Base-by-base conservation (phyloP, 495 filamentous ascomycete genomes). In the Penicillium cataractarum region DNA sequence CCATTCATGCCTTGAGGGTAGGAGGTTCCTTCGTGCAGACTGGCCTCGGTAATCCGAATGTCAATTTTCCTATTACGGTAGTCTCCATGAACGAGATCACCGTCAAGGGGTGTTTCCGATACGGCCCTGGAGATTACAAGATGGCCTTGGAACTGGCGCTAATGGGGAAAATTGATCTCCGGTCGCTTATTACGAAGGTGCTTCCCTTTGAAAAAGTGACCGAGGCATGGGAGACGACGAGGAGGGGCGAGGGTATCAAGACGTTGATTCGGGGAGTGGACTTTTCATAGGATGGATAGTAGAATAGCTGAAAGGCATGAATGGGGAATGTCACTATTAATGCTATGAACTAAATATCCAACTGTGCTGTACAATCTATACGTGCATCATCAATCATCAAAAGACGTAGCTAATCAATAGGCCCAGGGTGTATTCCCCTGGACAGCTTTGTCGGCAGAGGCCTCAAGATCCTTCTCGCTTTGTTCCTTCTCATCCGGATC, bases 1-100 rank as follows among this genome's bases (percentile, higher is more conserved):
- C 83, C 0, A 82, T 97, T 57, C 85, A 95, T 77, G 81, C 82
- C 17, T 79, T 94, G 3, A 77, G 87, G 48, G 74, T 81, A 46
- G 92, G 92, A 13, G 93, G 93, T 6, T 87, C 86, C 0, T 95
- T 92, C 71, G 89, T 96, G 1, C 93, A 97, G 78, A 92, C 85
- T 58, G 93, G 92, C 8, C 87, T 96, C 83, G 93, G 92, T 60
- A 87, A 87, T 71, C 67, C 83, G 10, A 86, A 92, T 64, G 91
- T 96, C 74, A 84, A 75, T 15, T 90, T 95, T 74, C 93, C 93
- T 31, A 96, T 97, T 66, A 86, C 91, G 76, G 83, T 86, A 19
- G 80, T 95, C 59, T 90, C 88, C 61, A 82, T 87, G 32, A 95
- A 96, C 76, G 93, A 97, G 78, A 82, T 96, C 5, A 89, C 84